Evolutionary conservation across 1,284 basidiomycete species (phyloP).

Genomic region (Xanthoconium separans): DNA sequence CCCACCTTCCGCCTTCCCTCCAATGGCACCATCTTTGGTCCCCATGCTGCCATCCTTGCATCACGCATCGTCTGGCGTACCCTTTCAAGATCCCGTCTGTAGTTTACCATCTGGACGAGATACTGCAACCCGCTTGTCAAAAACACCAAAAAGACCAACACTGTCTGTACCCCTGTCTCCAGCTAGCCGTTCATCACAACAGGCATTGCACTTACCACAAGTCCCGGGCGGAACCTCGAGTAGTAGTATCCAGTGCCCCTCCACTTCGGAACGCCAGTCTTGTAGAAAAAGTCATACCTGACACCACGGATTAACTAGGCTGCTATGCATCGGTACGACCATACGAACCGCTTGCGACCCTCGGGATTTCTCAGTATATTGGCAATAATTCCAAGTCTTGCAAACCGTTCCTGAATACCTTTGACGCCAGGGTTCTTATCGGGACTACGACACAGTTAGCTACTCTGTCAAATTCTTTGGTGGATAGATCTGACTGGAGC

Average conservation of each 20-base stretch:
- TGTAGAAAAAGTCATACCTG: constrained; percentile 89
- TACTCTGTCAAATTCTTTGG: not conserved
- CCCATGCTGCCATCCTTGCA: constrained; percentile 75
- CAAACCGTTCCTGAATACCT: constrained; percentile 82
- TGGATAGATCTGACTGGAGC: constrained; percentile 65
- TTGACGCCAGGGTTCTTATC: constrained; percentile 90
- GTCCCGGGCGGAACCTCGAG: constrained; percentile 86
- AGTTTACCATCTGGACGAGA: constrained; percentile 74
- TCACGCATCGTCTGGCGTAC: constrained; percentile 65
- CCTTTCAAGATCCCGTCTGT: constrained; percentile 66
- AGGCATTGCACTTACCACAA: constrained; percentile 53
- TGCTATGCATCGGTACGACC: not conserved
- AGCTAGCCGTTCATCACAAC: constrained; percentile 1
- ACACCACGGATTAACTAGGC: constrained; percentile 3
- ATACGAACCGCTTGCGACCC: constrained; percentile 71
- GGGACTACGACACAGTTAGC: constrained; percentile 54
- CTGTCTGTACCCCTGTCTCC: constrained; percentile 38
- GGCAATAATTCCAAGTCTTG: constrained; percentile 83
- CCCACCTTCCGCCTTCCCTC: constrained; percentile 67
- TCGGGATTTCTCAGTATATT: constrained; percentile 78
- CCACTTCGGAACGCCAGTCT: constrained; percentile 89
- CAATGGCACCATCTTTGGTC: constrained; percentile 59
- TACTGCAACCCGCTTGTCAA: constrained; percentile 80
- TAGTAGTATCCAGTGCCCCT: constrained; percentile 90
- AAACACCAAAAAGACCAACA: constrained; percentile 71